phyloP scores from a whole-genome alignment of 305 asterid species.

The Fraxinus nigra region DNA sequence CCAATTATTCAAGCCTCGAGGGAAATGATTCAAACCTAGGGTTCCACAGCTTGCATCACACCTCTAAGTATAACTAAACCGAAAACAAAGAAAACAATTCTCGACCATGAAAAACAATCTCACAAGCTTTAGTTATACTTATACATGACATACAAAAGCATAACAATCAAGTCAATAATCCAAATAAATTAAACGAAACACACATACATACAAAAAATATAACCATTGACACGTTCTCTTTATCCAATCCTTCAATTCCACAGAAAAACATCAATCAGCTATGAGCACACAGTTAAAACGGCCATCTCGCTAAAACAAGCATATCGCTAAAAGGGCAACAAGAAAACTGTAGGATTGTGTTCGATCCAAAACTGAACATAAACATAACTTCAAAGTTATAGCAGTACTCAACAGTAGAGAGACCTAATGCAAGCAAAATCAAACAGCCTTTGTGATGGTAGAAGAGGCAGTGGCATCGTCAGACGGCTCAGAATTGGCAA shows the following conservation, averaged over 20 bases:
- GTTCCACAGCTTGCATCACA: not conserved
- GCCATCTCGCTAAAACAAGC: not conserved
- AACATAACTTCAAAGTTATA: not conserved
- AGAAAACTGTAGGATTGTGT: not conserved
- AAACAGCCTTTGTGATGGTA: conserved; percentile 32
- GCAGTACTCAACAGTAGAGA: not conserved
- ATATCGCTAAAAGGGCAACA: not conserved
- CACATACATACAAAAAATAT: not conserved
- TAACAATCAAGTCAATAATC: not conserved
- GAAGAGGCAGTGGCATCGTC: conserved; percentile 27
- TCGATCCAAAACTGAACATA: not conserved
- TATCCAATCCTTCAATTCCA: not conserved
- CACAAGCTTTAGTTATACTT: not conserved
- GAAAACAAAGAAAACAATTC: not conserved
- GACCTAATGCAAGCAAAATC: conserved; percentile 18
- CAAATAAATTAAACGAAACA: not conserved
- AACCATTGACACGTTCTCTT: not conserved
- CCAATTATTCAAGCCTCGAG: not conserved
- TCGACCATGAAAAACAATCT: not conserved
- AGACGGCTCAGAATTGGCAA: conserved; percentile 12
- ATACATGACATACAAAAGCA: not conserved
- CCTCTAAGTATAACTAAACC: not conserved
- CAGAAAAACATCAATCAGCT: not conserved
- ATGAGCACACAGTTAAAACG: not conserved
- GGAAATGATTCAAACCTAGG: not conserved